These are phyloP conservation scores for Hyphodiscus sp. DNA, from an alignment of 2,329 filamentous ascomycete genomes.

Conservation along the genomic window DNA sequence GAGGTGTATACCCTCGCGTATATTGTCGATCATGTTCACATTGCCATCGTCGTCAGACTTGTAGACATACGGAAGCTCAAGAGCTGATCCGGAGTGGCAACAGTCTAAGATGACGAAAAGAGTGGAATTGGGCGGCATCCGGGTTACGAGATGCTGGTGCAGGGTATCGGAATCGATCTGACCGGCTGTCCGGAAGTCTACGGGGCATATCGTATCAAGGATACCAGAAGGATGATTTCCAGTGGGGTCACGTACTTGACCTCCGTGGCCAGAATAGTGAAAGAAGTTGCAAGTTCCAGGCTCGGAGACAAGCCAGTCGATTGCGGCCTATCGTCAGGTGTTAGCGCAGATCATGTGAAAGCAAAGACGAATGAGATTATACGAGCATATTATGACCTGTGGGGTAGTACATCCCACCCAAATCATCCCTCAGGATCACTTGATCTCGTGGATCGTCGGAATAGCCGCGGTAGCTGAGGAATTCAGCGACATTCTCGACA, in stretches of 20 bases:
- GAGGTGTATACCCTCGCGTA: slow-evolving; percentile 44
- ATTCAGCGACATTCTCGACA: slow-evolving; percentile 32
- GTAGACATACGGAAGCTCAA: slow-evolving; percentile 53
- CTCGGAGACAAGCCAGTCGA: slow-evolving; percentile 50
- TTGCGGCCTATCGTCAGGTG: slow-evolving; percentile 35
- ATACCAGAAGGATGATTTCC: slow-evolving; percentile 34
- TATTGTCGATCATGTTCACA: slow-evolving; percentile 47
- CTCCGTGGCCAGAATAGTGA: slow-evolving; percentile 54
- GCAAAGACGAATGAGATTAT: neutral
- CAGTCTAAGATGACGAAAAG: slow-evolving; percentile 55
- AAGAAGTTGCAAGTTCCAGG: slow-evolving; percentile 47
- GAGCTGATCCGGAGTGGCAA: slow-evolving; percentile 53
- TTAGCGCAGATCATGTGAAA: slow-evolving; percentile 18
- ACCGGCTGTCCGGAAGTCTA: slow-evolving; percentile 45
- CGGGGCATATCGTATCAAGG: slow-evolving; percentile 47
- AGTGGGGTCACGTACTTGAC: slow-evolving; percentile 42
- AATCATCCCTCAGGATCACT: slow-evolving; percentile 32
- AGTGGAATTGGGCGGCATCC: slow-evolving; percentile 42
- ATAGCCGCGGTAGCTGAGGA: slow-evolving; percentile 34
- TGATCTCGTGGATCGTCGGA: slow-evolving; percentile 29
- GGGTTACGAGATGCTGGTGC: slow-evolving; percentile 45
- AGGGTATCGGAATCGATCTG: slow-evolving; percentile 47
- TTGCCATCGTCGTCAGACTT: slow-evolving; percentile 50
- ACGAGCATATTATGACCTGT: slow-evolving; percentile 31
- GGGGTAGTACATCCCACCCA: slow-evolving; percentile 30